phyloP scores from a whole-genome alignment of 2,329 filamentous ascomycete genomes.

The Colletotrichum liaoningense region DNA sequence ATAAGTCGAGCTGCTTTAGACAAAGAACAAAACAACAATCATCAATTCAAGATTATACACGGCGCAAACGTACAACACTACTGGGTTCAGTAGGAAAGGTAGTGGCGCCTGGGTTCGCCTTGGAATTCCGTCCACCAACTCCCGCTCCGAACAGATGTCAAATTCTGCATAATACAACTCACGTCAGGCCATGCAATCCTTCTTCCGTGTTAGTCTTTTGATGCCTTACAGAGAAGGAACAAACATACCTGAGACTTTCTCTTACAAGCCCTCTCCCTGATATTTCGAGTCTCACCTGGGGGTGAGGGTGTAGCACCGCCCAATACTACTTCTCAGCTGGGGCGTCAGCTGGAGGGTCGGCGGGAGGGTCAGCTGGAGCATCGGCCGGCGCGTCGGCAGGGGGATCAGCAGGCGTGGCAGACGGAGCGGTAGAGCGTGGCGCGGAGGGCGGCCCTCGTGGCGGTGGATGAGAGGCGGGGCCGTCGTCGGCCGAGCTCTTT shows the following conservation, averaged over 20 bases:
- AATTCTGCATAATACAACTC: constrained; percentile 7
- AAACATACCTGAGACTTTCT: neutral
- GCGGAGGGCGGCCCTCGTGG: constrained; percentile 7
- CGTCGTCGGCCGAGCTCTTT: constrained; percentile 44
- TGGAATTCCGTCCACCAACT: neutral
- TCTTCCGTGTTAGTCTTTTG: neutral
- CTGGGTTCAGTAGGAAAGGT: neutral
- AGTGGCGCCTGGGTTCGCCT: constrained; percentile 24
- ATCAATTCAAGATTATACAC: neutral
- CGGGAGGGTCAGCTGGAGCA: constrained; percentile 14
- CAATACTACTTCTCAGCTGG: constrained; percentile 22
- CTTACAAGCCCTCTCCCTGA: neutral
- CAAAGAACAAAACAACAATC: too few species aligned
- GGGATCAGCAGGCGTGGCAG: constrained; percentile 6
- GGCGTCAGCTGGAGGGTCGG: constrained; percentile 5
- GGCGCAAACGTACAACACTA: neutral
- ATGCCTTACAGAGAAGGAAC: neutral
- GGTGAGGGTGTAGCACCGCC: neutral
- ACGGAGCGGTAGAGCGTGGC: neutral
- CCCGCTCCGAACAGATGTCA: constrained; percentile 13
- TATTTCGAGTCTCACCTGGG: neutral
- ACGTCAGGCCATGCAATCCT: constrained; percentile 6
- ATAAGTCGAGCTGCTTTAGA: neutral
- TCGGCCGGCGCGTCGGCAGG: constrained; percentile 16
- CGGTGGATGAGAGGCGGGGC: constrained; percentile 13